These are phyloP conservation scores for Hemileccinum rubropunctum DNA, from an alignment of 768 basidiomycete species.

Conservation along the genomic window DNA sequence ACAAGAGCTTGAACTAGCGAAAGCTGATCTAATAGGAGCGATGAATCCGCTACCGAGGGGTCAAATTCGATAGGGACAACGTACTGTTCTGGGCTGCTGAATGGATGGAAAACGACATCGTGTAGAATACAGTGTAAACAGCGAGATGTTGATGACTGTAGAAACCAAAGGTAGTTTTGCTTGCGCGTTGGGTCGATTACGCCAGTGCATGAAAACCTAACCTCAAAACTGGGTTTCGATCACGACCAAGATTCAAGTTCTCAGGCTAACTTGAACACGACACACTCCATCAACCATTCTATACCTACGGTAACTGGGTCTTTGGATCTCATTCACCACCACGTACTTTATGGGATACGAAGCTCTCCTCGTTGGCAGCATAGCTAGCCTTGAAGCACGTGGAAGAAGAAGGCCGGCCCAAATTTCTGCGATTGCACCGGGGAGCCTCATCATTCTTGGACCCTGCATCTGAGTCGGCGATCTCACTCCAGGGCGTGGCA, in stretches of 20 bases:
- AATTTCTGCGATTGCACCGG: no score
- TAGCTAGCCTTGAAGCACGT: slow-evolving; percentile 5
- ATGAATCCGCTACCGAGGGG: not conserved
- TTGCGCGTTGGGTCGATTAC: slow-evolving; percentile 8
- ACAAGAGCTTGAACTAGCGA: slow-evolving; percentile 67
- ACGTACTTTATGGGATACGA: no score
- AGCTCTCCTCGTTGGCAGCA: not conserved
- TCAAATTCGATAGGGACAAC: not conserved
- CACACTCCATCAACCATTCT: no score
- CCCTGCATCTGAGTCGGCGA: not conserved
- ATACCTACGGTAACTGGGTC: no score
- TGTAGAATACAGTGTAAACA: not conserved
- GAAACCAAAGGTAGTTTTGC: not conserved
- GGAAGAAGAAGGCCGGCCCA: no score
- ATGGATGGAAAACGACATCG: slow-evolving; percentile 52
- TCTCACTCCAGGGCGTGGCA: slow-evolving; percentile 2
- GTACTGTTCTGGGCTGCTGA: slow-evolving; percentile 68
- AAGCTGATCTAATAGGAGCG: slow-evolving; percentile 53
- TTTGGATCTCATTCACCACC: no score
- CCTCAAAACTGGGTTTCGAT: slow-evolving; percentile 17
- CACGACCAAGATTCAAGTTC: not conserved
- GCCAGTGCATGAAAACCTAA: slow-evolving; percentile 17
- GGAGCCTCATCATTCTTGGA: no score
- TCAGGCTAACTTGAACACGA: no score
- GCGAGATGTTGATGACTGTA: no score